These are phyloP conservation scores for Apiospora rasikravindrae DNA, from an alignment of 2,329 filamentous ascomycete genomes.

Conservation along the genomic window DNA sequence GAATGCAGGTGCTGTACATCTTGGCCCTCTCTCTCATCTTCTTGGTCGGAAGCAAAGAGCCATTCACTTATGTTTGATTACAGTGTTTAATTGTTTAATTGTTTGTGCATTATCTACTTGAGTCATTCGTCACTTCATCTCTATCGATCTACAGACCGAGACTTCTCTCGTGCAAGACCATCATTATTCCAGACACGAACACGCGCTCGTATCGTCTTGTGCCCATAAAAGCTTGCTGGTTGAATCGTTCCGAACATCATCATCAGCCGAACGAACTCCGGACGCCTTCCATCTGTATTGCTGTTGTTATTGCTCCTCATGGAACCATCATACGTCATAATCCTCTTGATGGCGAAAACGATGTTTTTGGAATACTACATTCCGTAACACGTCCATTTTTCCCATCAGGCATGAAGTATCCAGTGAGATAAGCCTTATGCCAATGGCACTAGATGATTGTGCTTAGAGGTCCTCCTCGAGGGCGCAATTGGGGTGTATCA, in stretches of 20 bases:
- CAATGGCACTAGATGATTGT: too few relatives aligned
- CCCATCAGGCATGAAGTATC: too few relatives aligned
- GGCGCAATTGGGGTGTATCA: conserved; percentile 92
- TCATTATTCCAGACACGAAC: neutral
- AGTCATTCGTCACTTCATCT: conserved; percentile 4
- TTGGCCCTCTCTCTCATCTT: neutral
- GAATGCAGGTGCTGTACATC: neutral
- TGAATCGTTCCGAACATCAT: neutral
- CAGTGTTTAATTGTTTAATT: neutral
- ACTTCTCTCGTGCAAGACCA: neutral
- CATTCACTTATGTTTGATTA: neutral
- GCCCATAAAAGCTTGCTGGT: neutral
- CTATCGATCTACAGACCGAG: conserved; percentile 5
- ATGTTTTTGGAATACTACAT: too few relatives aligned
- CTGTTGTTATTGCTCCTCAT: neutral
- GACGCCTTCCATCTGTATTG: conserved; percentile 2
- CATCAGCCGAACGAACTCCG: conserved; percentile 5
- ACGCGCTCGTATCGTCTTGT: neutral
- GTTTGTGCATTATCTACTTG: conserved; percentile 1
- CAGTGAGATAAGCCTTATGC: too few relatives aligned
- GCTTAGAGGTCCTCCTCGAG: conserved; percentile 65
- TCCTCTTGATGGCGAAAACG: too few relatives aligned
- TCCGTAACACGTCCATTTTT: too few relatives aligned
- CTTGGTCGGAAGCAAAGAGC: too few relatives aligned
- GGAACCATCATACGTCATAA: neutral